Conservation (phyloP, 352 stramenopile species). For the Phytophthora cactorum region DNA sequence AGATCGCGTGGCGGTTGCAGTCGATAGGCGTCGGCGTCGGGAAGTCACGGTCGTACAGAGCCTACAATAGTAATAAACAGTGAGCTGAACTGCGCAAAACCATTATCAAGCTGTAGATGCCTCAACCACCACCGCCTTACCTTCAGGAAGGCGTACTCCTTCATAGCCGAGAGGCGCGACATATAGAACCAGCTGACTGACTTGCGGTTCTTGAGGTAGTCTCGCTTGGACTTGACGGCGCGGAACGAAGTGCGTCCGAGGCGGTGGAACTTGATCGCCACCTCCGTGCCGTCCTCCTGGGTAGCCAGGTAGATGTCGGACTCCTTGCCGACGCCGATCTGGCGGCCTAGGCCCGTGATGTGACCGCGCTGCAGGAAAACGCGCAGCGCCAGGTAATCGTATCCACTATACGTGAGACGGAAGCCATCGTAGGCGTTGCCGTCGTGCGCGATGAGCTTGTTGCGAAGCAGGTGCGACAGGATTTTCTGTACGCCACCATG, state of each 20-base stretch:
- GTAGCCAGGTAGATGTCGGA: conserved; percentile 98
- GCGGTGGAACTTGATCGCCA: conserved; percentile 99
- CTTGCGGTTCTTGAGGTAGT: conserved; percentile 98
- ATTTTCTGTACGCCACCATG: conserved; percentile 99
- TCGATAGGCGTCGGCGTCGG: conserved; percentile 97
- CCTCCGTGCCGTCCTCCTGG: conserved; percentile 94
- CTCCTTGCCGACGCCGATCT: conserved; percentile 99
- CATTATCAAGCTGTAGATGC: neutral
- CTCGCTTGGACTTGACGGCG: conserved; percentile 97
- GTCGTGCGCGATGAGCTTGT: conserved; percentile 99
- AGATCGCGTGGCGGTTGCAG: conserved; percentile 98
- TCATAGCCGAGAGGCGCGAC: conserved; percentile 97
- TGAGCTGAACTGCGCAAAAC: neutral
- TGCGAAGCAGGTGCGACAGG: conserved; percentile 95
- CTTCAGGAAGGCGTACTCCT: conserved; percentile 99
- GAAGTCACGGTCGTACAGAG: conserved; percentile 96
- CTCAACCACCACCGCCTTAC: conserved; percentile 29
- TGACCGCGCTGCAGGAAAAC: conserved; percentile 95
- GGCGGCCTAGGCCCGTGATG: conserved; percentile 89
- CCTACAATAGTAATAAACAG: conserved; percentile 39
- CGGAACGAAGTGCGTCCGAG: conserved; percentile 98
- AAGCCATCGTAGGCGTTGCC: conserved; percentile 97
- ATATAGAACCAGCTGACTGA: conserved; percentile 99
- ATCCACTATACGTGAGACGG: conserved; percentile 98
- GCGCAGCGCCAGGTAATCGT: conserved; percentile 98